Evolutionary conservation across 768 basidiomycete species (phyloP).

Genomic region (Leccinum incarnatum): DNA sequence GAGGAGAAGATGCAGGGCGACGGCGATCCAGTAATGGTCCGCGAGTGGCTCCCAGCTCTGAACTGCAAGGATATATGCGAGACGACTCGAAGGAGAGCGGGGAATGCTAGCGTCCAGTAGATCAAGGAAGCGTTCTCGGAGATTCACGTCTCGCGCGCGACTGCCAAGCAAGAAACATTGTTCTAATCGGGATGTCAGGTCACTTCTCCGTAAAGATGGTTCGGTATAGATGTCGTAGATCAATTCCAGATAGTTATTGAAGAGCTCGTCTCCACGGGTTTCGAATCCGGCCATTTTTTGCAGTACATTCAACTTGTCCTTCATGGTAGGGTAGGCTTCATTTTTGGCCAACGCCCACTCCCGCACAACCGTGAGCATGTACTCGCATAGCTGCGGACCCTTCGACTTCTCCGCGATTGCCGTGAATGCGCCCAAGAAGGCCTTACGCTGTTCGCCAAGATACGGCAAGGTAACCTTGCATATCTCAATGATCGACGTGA

Average conservation of each 20-base stretch:
- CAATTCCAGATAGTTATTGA: constrained; percentile 80
- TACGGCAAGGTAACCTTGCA: constrained; percentile 76
- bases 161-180: constrained; percentile 92
- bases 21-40: constrained; percentile 91
- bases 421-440: constrained; percentile 72
- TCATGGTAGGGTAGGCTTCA: constrained; percentile 87
- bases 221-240: constrained; percentile 95
- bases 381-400: constrained; percentile 72
- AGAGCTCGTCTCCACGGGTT: constrained; percentile 66
- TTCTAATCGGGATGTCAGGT: constrained; percentile 90
- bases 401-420: constrained; percentile 89
- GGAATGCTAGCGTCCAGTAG: constrained; percentile 88
- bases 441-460: constrained; percentile 83
- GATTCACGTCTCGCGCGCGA: constrained; percentile 70
- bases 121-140: constrained; percentile 86
- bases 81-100: constrained; percentile 71
- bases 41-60: constrained; percentile 94
- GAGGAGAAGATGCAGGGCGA: constrained; percentile 86
- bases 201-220: constrained; percentile 79
- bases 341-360: constrained; percentile 88
- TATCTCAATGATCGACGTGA: constrained; percentile 83
- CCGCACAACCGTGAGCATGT: constrained; percentile 80
- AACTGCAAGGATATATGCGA: constrained; percentile 88
- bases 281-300: constrained; percentile 88
- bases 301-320: constrained; percentile 89